Evolutionary conservation across 2,329 filamentous ascomycete species (phyloP).

Genomic region (Fonsecaea monophora): DNA sequence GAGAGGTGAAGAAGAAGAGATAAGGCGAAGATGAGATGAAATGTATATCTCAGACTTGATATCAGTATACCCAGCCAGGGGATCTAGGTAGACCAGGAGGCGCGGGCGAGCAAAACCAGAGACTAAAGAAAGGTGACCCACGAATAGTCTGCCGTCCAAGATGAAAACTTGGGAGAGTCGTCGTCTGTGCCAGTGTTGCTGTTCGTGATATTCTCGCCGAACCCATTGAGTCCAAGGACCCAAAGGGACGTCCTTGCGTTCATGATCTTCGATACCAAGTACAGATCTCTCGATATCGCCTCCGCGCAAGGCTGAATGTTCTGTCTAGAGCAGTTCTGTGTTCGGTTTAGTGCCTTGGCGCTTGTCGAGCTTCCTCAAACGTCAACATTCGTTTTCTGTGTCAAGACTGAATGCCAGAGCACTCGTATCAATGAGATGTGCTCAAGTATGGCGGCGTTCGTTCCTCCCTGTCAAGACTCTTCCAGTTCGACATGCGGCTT

Average conservation of each 20-base stretch:
- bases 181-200: neutral
- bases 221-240: neutral
- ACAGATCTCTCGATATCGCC: neutral
- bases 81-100: no score
- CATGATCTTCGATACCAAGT: neutral
- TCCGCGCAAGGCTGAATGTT: constrained; percentile 1
- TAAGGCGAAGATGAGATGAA: no score
- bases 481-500: neutral
- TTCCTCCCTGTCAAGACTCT: neutral
- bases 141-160: neutral
- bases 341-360: constrained; percentile 12
- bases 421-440: constrained; percentile 18
- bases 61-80: no score
- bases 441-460: constrained; percentile 5
- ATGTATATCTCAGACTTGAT: no score
- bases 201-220: neutral
- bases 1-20: no score
- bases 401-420: neutral
- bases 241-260: neutral
- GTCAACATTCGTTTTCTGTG: neutral
- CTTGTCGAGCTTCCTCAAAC: neutral
- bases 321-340: neutral
- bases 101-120: neutral
- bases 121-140: neutral
- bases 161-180: neutral